A percentile compares a stretch with the other conserved stretches of the same genome.
Conservation (phyloP, 345 rosid species). For the Boechera retrofracta region DNA sequence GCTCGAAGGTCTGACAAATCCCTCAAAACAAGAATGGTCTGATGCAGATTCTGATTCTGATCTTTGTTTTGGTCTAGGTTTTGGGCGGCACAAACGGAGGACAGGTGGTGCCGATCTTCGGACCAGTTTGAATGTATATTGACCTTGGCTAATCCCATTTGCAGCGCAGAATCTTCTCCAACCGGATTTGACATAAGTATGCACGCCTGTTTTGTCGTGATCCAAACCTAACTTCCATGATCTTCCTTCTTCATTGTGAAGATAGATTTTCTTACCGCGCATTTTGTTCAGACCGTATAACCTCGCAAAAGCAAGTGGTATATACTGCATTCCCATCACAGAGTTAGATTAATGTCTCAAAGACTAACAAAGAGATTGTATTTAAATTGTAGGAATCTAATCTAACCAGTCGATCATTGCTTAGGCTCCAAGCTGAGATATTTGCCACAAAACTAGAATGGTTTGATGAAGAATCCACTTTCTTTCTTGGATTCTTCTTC, state of each 20-base stretch:
- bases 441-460: conserved; percentile 26
- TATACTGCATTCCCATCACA: conserved; percentile 18
- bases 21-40: background rate
- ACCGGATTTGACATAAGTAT: background rate
- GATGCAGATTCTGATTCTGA: background rate
- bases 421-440: conserved; percentile 23
- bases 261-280: conserved; percentile 7
- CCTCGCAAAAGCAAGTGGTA: conserved; percentile 22
- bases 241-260: conserved; percentile 25
- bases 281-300: conserved; percentile 27
- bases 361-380: background rate
- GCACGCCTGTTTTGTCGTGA: background rate
- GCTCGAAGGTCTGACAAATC: background rate
- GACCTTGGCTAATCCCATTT: conserved; percentile 29
- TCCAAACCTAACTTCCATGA: conserved; percentile 14
- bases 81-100: conserved; percentile 24
- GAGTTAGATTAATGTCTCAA: background rate
- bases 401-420: conserved; percentile 28
- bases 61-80: background rate
- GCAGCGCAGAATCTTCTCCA: conserved; percentile 40
- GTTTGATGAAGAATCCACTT: background rate
- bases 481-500: conserved; percentile 13
- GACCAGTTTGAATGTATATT: conserved; percentile 30
- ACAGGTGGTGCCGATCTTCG: background rate
- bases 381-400: background rate